Base-by-base conservation (phyloP, 805 yeast species). In the Ogataea wickerhamii region DNA sequence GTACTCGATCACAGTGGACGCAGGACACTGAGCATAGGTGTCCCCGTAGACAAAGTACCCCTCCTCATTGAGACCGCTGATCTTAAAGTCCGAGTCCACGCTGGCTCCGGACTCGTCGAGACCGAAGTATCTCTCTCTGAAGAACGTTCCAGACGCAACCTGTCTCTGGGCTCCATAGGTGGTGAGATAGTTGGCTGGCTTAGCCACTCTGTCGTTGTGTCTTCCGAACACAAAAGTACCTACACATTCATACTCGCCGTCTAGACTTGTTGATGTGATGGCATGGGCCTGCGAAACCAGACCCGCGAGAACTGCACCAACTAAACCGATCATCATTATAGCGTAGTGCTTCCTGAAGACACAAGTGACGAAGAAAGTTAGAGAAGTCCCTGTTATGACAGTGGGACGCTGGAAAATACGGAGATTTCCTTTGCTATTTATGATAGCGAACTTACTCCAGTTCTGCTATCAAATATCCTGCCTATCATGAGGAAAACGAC, bases 181-280 rank as follows among this genome's bases (percentile, higher is more conserved):
- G 19, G 74, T 67, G 35, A 71, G 53, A 34, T 61, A 53, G 27
- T 49, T 52, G 5, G 73, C 67, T 12, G 76, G 76, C 43, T 72
- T 71, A 24, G 67, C 57, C 32, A 68, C 61, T 45, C 77, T 62
- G 49, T 72, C 77, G 38, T 72, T 73, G 52, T 71, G 76, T 45
- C 77, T 62, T 26, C 71, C 71, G 45, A 69, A 69, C 47, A 71
- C 66, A 40, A 66, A 66, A 4, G 74, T 55, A 12, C 76, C 77
- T 11, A 67, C 60, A 42, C 60, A 51, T 5, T 46, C 37, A 35
- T 55, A 56, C 18, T 56, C 51, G 12, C 40, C 51, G 36, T 41
- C 58, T 5, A 53, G 44, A 21, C 37, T 35, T 10, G 32, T 35
- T 7, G 58, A 56, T 36, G 48, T 50, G 18, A 47, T 43, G 4